These are phyloP conservation scores for Ampelocalamus luodianensis DNA, from an alignment of 176 grass and related monocot genomes.

Conservation along the genomic window DNA sequence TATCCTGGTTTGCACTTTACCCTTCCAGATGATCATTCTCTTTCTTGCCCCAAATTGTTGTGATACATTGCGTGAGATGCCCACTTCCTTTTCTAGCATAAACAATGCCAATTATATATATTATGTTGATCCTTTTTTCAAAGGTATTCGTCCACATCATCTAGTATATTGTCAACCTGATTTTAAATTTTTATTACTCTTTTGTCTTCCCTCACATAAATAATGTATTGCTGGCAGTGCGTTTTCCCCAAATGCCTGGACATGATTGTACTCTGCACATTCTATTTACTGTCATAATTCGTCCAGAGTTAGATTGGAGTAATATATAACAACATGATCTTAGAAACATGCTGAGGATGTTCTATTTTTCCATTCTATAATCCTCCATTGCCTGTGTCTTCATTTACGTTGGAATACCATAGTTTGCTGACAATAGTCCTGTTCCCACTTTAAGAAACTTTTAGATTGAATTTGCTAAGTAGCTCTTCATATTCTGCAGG, in stretches of 20 bases:
- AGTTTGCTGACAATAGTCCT: slow-evolving; percentile 1
- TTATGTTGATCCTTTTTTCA: neutral
- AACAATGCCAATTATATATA: neutral
- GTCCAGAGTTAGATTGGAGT: neutral
- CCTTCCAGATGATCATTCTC: neutral
- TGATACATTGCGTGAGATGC: neutral
- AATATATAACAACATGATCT: slow-evolving; percentile 16
- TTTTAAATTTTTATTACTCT: neutral
- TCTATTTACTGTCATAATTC: slow-evolving; percentile 11
- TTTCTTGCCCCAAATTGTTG: slow-evolving; percentile 10
- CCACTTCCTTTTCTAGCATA: neutral
- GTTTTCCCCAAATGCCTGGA: neutral
- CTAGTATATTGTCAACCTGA: neutral
- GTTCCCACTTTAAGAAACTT: neutral
- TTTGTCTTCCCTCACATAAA: slow-evolving; percentile 6
- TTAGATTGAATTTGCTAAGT: slow-evolving; percentile 9
- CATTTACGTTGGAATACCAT: slow-evolving; percentile 20
- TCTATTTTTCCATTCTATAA: neutral
- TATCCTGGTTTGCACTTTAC: slow-evolving; percentile 15
- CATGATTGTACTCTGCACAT: neutral
- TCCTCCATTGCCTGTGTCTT: neutral
- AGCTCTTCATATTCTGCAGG: slow-evolving; percentile 50
- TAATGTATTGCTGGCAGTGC: neutral
- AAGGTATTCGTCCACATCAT: neutral
- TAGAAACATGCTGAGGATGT: slow-evolving; percentile 7